phyloP scores from a whole-genome alignment of 2,329 filamentous ascomycete genomes.

The Cladosporium sp. region DNA sequence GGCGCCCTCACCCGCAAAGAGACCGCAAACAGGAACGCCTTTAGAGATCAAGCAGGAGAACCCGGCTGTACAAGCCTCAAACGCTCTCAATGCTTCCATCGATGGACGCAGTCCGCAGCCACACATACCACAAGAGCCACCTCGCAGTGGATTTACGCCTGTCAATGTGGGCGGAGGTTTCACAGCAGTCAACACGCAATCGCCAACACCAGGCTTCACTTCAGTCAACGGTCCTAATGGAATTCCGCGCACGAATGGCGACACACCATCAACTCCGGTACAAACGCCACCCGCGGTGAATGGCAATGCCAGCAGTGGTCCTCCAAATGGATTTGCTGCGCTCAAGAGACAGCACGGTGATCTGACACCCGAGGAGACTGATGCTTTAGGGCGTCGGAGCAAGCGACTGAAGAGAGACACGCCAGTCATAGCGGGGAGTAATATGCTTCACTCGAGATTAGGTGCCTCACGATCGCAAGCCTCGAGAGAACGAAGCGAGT shows the following conservation, averaged over 20 bases:
- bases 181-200: slow-evolving; percentile 58
- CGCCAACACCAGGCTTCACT: slow-evolving; percentile 44
- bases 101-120: slow-evolving; percentile 32
- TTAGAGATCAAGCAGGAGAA: slow-evolving; percentile 54
- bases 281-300: slow-evolving; percentile 49
- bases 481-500: slow-evolving; percentile 52
- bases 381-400: slow-evolving; percentile 61
- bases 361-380: slow-evolving; percentile 36
- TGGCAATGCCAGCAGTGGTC: slow-evolving; percentile 19
- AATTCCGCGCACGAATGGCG: slow-evolving; percentile 27
- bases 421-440: slow-evolving; percentile 88
- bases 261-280: slow-evolving; percentile 32
- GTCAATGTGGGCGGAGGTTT: slow-evolving; percentile 60
- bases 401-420: slow-evolving; percentile 83
- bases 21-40: slow-evolving; percentile 44
- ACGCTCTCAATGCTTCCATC: slow-evolving; percentile 53
- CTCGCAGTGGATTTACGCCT: slow-evolving; percentile 61
- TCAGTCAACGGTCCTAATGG: slow-evolving; percentile 53
- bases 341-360: slow-evolving; percentile 69
- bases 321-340: slow-evolving; percentile 23
- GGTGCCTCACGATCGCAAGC: slow-evolving; percentile 61
- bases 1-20: slow-evolving; percentile 66
- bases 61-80: slow-evolving; percentile 57
- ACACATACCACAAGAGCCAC: slow-evolving; percentile 32
- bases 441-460: slow-evolving; percentile 91